Percentiles rank a stretch among this genome's conserved stretches.
Evolutionary conservation across 768 basidiomycete species (phyloP).

Genomic region (Boletus insuetus): DNA sequence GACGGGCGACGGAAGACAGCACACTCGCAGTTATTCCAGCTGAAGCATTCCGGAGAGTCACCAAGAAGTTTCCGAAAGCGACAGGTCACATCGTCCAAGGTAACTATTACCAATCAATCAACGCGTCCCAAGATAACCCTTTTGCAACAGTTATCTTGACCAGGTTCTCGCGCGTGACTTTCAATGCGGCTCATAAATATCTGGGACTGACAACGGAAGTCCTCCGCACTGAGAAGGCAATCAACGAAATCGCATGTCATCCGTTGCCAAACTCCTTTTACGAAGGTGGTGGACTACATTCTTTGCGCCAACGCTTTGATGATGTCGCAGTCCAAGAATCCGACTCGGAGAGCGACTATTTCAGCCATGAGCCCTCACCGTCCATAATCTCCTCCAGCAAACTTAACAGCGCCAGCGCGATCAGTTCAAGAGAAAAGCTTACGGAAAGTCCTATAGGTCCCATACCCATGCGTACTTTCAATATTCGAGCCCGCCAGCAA

Average conservation of each 20-base stretch:
- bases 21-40: slow-evolving; percentile 99
- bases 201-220: slow-evolving; percentile 94
- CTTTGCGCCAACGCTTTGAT: slow-evolving; percentile 89
- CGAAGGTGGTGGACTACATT: slow-evolving; percentile 85
- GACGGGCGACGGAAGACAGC: slow-evolving; percentile 91
- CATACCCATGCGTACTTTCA: slow-evolving; percentile 21
- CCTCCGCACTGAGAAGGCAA: slow-evolving; percentile 92
- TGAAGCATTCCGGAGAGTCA: slow-evolving; percentile 90
- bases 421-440: slow-evolving; percentile 23
- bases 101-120: slow-evolving; percentile 22
- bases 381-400: slow-evolving; percentile 21
- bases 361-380: slow-evolving; percentile 32
- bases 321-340: slow-evolving; percentile 43
- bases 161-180: slow-evolving; percentile 94
- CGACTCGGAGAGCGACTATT: slow-evolving; percentile 59
- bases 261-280: slow-evolving; percentile 91
- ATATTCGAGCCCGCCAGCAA: slow-evolving; percentile 40
- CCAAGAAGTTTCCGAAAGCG: slow-evolving; percentile 96
- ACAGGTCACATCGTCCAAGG: slow-evolving; percentile 96
- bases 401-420: slow-evolving; percentile 8
- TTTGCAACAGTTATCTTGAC: slow-evolving; percentile 79
- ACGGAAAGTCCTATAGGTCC: slow-evolving; percentile 22
- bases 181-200: slow-evolving; percentile 96
- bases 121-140: slow-evolving; percentile 12
- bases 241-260: slow-evolving; percentile 96